These are phyloP conservation scores for Chalciporus sphaerocephalus DNA, from an alignment of 768 basidiomycete genomes.

Conservation along the genomic window DNA sequence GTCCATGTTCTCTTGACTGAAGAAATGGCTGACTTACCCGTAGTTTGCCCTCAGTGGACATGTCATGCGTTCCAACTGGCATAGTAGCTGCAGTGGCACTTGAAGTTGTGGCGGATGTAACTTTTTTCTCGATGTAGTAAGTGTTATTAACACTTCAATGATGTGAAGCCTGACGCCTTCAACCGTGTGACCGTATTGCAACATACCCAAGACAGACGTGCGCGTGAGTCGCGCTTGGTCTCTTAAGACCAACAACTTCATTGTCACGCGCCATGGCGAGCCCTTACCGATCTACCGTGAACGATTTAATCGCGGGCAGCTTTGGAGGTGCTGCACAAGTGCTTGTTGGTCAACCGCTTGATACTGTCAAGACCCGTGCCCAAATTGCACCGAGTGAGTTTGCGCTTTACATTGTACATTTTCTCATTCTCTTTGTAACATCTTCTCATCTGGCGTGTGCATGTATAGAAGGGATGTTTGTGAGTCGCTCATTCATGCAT, in stretches of 20 bases:
- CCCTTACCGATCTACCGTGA: constrained; percentile 52
- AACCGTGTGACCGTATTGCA: not conserved
- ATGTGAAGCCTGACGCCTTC: too few species aligned
- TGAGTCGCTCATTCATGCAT: constrained; percentile 48
- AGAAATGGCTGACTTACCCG: too few species aligned
- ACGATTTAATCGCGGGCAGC: constrained; percentile 84
- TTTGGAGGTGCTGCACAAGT: constrained; percentile 94
- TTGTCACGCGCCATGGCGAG: constrained; percentile 14
- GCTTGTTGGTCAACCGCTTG: constrained; percentile 87
- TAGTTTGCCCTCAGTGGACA: too few species aligned
- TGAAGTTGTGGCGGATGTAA: too few species aligned
- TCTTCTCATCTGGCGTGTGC: constrained; percentile 5
- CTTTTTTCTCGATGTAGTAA: too few species aligned
- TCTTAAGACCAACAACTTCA: not conserved
- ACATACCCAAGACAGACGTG: not conserved
- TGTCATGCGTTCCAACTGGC: too few species aligned
- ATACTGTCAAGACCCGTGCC: constrained; percentile 85
- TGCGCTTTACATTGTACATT: constrained; percentile 2
- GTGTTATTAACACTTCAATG: too few species aligned
- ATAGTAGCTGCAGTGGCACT: too few species aligned
- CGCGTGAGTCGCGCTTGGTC: not conserved
- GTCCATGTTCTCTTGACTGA: not conserved
- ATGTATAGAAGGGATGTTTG: constrained; percentile 77
- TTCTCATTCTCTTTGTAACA: not conserved
- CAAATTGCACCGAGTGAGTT: constrained; percentile 78